Evolutionary conservation across 495 filamentous ascomycete species (phyloP), one percentile per base, ranked within the genome.

Genomic region (Hapsidospora chrysogenum): DNA sequence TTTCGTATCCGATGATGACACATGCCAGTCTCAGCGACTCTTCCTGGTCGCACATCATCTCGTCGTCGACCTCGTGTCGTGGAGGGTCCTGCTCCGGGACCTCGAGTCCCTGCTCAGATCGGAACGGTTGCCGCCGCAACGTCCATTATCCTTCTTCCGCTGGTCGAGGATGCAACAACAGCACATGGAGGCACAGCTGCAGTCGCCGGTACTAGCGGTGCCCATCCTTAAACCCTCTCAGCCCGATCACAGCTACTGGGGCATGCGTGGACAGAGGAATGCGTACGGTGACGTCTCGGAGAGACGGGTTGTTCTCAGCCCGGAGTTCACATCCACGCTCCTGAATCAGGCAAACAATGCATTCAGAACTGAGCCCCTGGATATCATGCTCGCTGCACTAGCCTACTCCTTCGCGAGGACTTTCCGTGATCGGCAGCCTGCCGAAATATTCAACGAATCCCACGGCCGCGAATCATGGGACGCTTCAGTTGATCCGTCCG

Each of bases 21-120:
- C n/a, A n/a, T n/a, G n/a, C n/a, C n/a, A n/a, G 7, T 53, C 54
- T 4, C 52, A 53, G 9, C 61, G 67, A 25, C 43, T 74, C 7
- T 40, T 82, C n/a, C 78, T 84, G 47, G 61, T 64, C 9, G 74
- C 66, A 3, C 77, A 82, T 44, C 78, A 81, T 43, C 50, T 80
- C 1, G 73, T 76, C 3, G 63, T 82, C 19, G 78, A 84, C 39
- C 66, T 79, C 19, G 69, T 76, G 7, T 82, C 78, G 0, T 82
- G 76, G 77, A 60, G 68, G 14, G 61, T 79, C 14, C 70, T 84
- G 6, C 56, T 78, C 10, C 61, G 76, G 33, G 78, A 84, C 34
- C 39, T 82, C 26, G 76, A 80, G 40, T 68, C 76, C 13, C 39
- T 78, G 1, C 47, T 84, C 3, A 40, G 6, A 11, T 26, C 23